Conservation (phyloP, 176 grass and related monocot species). For the Triticum monococcum region DNA sequence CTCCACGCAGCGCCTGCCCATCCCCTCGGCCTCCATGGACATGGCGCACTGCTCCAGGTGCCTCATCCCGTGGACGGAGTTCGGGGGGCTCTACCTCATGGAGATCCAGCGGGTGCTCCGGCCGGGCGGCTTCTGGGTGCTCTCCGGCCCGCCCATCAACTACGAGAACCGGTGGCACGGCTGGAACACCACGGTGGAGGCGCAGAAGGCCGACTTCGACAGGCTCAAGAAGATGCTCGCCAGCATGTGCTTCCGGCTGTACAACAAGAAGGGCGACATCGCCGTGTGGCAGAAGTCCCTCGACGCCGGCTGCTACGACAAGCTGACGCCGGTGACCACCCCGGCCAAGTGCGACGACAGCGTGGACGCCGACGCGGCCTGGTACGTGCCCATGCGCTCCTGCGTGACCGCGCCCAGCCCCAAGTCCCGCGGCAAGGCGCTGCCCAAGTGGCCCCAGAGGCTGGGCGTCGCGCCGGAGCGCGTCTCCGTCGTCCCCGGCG, state of each 20-base stretch:
- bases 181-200: constrained; percentile 85
- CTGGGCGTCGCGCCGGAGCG: constrained; percentile 60
- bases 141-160: constrained; percentile 93
- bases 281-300: constrained; percentile 85
- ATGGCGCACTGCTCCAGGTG: constrained; percentile 93
- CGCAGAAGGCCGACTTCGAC: constrained; percentile 79
- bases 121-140: constrained; percentile 86
- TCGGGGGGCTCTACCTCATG: constrained; percentile 82
- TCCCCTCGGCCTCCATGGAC: constrained; percentile 78
- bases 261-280: constrained; percentile 83
- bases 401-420: constrained; percentile 64
- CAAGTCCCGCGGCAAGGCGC: constrained; percentile 49
- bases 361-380: constrained; percentile 74
- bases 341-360: constrained; percentile 90
- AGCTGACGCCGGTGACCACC: constrained; percentile 56
- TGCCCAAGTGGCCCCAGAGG: constrained; percentile 85
- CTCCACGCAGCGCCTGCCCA: constrained; percentile 85
- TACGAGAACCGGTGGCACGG: constrained; percentile 95
- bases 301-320: constrained; percentile 70
- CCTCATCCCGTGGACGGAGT: constrained; percentile 89
- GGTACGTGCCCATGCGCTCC: constrained; percentile 85
- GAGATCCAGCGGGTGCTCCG: constrained; percentile 86
- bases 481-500: constrained; percentile 58
- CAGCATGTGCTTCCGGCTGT: constrained; percentile 88
- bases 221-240: constrained; percentile 64